phyloP scores from a whole-genome alignment of 176 grass and related monocot species.

The Areca catechu region DNA sequence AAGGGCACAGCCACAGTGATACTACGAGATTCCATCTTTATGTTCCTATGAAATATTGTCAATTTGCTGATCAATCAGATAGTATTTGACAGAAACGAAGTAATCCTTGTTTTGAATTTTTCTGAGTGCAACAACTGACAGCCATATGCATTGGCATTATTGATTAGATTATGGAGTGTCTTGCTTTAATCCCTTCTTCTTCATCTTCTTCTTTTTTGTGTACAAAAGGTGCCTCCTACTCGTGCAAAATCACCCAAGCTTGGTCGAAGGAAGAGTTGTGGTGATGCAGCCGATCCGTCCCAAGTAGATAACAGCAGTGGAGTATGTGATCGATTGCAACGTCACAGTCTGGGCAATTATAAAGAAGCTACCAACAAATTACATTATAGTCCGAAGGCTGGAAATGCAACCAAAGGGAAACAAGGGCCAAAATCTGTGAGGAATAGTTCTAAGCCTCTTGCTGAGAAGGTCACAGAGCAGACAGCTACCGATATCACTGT shows the following conservation, averaged over 20 bases:
- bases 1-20: no score
- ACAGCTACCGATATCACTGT: no score
- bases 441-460: not conserved
- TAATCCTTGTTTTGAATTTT: no score
- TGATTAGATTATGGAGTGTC: no score
- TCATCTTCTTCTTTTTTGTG: not conserved
- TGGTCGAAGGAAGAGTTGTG: constrained; percentile 30
- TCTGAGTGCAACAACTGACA: no score
- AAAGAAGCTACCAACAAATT: not conserved
- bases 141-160: no score
- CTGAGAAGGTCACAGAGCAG: no score
- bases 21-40: no score
- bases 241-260: constrained; percentile 44
- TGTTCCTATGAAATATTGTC: no score
- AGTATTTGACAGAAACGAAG: no score
- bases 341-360: constrained; percentile 5
- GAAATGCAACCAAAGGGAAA: not conserved
- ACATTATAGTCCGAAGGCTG: not conserved
- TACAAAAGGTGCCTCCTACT: constrained; percentile 30
- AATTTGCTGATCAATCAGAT: no score
- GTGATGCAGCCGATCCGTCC: not conserved
- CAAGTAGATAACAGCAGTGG: constrained; percentile 3
- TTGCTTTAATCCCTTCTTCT: no score
- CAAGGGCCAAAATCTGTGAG: not conserved
- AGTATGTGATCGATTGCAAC: constrained; percentile 5